Conservation (phyloP, 129 eudicot genomes). For the Oenanthe sinensis region DNA sequence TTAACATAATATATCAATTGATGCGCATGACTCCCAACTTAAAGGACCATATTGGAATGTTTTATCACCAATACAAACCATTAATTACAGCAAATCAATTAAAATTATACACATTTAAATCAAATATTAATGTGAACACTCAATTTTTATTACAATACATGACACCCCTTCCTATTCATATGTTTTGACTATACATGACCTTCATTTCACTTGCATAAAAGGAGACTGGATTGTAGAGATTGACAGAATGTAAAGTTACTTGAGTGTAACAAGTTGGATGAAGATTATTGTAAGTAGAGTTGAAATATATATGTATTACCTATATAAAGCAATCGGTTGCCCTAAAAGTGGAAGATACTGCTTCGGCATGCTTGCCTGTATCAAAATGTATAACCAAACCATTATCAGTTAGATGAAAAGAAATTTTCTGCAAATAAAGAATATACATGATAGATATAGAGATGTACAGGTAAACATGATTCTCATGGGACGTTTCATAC, state of each 20-base stretch:
- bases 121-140: background rate
- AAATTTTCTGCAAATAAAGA: background rate
- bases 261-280: background rate
- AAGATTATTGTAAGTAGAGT: constrained; percentile 10
- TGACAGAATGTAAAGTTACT: background rate
- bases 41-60: background rate
- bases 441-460: background rate
- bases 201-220: background rate
- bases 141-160: background rate
- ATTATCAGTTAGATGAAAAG: constrained; percentile 11
- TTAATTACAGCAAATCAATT: background rate
- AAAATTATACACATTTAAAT: background rate
- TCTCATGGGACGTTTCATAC: background rate
- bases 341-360: constrained; percentile 99
- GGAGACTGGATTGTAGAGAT: background rate
- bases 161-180: background rate
- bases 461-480: background rate
- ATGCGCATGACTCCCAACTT: background rate
- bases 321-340: constrained; percentile 90
- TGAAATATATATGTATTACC: constrained; percentile 42
- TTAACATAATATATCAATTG: background rate
- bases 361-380: constrained; percentile 98
- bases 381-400: constrained; percentile 20
- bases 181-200: background rate
- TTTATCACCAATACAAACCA: background rate